Evolutionary conservation across 73 alveolate species (phyloP).

Genomic region (Durusdinium trenchii): DNA sequence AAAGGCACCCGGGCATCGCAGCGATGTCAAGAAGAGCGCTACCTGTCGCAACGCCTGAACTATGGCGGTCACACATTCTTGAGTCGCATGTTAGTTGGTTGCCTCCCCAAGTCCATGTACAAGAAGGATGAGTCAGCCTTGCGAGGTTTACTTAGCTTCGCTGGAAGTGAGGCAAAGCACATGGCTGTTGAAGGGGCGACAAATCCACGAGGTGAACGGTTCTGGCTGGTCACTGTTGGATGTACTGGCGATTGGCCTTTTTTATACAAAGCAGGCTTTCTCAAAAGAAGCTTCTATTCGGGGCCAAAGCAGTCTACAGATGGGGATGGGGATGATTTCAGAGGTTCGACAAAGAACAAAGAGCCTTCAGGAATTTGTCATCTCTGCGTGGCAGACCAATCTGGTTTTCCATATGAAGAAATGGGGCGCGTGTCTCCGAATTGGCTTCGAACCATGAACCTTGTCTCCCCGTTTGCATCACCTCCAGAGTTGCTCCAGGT

Average conservation of each 20-base stretch:
- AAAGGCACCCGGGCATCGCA: neutral
- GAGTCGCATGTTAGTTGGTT: neutral
- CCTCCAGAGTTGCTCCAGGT: neutral
- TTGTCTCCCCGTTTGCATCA: neutral
- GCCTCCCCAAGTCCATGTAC: neutral
- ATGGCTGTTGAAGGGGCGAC: neutral
- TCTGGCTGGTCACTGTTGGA: neutral
- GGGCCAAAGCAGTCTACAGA: neutral
- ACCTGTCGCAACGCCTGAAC: neutral
- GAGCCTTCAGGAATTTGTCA: constrained; percentile 2
- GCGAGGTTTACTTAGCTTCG: neutral
- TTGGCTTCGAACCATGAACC: neutral
- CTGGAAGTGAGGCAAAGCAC: neutral
- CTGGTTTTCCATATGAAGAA: neutral
- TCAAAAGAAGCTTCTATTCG: neutral
- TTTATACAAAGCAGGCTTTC: neutral
- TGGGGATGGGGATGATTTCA: too few relatives aligned
- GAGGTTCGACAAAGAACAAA: neutral
- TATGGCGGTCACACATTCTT: neutral
- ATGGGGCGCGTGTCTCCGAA: neutral
- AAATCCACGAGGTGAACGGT: neutral
- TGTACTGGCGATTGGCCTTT: constrained; percentile 38
- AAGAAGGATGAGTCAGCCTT: neutral
- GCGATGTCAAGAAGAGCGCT: neutral
- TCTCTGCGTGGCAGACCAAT: neutral